Base-by-base conservation (phyloP, 129 eudicot species). In the Rutidosis leptorrhynchoides region DNA sequence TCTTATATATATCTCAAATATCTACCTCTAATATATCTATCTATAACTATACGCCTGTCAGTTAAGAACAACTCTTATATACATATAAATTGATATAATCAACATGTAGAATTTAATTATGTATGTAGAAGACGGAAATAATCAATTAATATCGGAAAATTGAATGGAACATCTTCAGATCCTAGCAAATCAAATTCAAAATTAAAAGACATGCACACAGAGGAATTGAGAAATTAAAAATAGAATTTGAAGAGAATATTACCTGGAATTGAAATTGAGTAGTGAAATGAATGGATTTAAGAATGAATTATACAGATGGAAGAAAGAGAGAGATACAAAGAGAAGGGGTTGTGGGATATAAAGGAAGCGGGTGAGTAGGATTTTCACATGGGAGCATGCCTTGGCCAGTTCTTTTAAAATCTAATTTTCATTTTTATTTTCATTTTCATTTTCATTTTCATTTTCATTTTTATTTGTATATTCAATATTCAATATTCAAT, bases 371-470 rank as follows among this genome's bases (percentile, higher is more conserved):
- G 46, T 40, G 63, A 67, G 74, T 75, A 46, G 79, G 79, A 68
- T 68, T n/a, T n/a, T 75, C 80, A 75, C 80, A 75, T 75, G 80
- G 80, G 67, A 61, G 80, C 80, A 75, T 56, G 80, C 80, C 74
- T 68, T 68, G 79, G 79, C 53, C 80, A 61, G 70, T 75, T 68
- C 70, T 75, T 75, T 75, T 32, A 75, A 75, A 61, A 58, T 58
- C 74, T 29, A 32, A 48, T 58, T 30, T n/a, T n/a, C n/a, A n/a
- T n/a, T n/a, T n/a, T n/a, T n/a, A n/a, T n/a, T n/a, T n/a, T n/a
- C n/a, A n/a, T n/a, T n/a, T n/a, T n/a, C n/a, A n/a, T n/a, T n/a
- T n/a, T n/a, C n/a, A n/a, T n/a, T n/a, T n/a, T n/a, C n/a, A n/a
- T n/a, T n/a, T n/a, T n/a, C n/a, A n/a, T n/a, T 46, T 25, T 52